phyloP scores from a whole-genome alignment of 352 stramenopile genomes.

The Globisporangium uncinulatum region DNA sequence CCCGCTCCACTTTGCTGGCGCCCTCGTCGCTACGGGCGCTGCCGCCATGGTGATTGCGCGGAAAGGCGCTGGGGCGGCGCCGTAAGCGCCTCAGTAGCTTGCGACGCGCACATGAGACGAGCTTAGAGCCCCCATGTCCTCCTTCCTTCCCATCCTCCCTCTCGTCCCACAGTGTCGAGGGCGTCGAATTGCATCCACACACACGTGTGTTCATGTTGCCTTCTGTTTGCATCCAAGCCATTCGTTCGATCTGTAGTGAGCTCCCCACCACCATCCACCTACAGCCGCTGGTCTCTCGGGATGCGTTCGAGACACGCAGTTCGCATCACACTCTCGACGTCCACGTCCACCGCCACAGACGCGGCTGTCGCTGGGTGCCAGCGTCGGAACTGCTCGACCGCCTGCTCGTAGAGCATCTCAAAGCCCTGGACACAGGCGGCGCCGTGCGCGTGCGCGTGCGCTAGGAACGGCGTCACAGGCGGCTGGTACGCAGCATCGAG shows the following conservation, averaged over 20 bases:
- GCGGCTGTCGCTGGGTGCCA: conserved; percentile 80
- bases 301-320: conserved; percentile 52
- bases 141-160: too few species aligned
- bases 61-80: conserved; percentile 18
- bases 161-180: too few species aligned
- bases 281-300: conserved; percentile 47
- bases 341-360: conserved; percentile 31
- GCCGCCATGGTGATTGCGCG: conserved; percentile 40
- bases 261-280: background rate
- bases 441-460: conserved; percentile 79
- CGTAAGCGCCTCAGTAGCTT: background rate
- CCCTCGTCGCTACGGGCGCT: conserved; percentile 33
- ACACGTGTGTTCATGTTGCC: background rate
- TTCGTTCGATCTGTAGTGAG: too few species aligned
- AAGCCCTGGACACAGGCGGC: conserved; percentile 92
- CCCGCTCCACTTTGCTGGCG: conserved; percentile 66
- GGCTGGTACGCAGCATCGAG: conserved; percentile 99
- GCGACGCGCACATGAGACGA: too few species aligned
- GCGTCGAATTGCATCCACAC: too few species aligned
- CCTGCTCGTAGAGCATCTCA: conserved; percentile 98
- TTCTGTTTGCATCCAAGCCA: too few species aligned
- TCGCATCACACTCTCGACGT: conserved; percentile 51
- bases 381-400: conserved; percentile 94
- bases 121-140: too few species aligned
- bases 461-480: conserved; percentile 91